Evolutionary conservation across 352 stramenopile genomes (phyloP), one percentile per base, ranked within the genome.

Genomic region (Achlya hypogyna): DNA sequence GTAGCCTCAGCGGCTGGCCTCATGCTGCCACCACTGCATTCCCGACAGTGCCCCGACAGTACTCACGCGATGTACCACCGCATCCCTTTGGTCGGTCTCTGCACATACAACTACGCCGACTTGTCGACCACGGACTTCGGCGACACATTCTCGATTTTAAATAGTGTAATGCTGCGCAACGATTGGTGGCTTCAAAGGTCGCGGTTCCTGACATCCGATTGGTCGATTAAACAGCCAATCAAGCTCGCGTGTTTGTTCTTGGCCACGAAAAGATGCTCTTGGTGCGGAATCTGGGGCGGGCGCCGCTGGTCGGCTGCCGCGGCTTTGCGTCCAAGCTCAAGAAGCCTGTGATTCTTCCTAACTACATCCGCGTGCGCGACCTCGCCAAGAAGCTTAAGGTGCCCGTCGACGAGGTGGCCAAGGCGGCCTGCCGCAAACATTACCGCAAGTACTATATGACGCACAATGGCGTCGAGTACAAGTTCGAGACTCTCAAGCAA

Each of bases 341-440:
- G 56, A 65, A 65, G 29, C 31, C 56, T 28, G 38, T 71, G 12
- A 5, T 43, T 12, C 67, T 78, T 14, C 75, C 81, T 0, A 69
- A 72, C 20, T 89, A 79, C 66, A 88, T 89, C 25, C 85, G 85
- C 38, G 81, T 89, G 51, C 85, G 85, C 3, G 79, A 88, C 40
- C 64, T 93, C 25, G 82, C 85, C 43, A 93, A 93, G 60, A 69
- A 78, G 28, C 71, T 93, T 25, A 80, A 82, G 16, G 69, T 76
- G 20, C 76, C 85, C 10, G 63, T 88, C 38, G 81, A 91, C n/a
- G 77, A 86, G 5, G 85, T 93, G 64, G 75, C 91, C 34, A 85
- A 87, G 49, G 68, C 66, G 31, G 79, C 86, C 32, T 82, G 73
- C 20, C 81, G 63, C 35, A 82, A 78, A n/a, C 67, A 74, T 23